Evolutionary conservation across 108 stramenopile genomes (phyloP).

Genomic region (Fragilaria radians): DNA sequence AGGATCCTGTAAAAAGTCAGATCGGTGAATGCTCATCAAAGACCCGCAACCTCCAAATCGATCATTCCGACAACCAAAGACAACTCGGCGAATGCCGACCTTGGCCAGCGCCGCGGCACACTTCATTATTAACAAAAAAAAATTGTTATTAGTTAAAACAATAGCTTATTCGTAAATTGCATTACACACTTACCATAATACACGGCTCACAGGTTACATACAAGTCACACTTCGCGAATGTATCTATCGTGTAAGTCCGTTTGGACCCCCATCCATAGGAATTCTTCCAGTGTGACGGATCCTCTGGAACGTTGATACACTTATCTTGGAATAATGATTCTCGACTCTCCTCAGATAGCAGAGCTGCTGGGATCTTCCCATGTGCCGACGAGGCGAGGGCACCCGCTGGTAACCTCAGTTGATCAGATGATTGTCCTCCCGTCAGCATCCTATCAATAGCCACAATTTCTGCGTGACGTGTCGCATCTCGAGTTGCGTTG

Average conservation of each 20-base stretch:
- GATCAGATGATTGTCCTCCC: conserved; percentile 51
- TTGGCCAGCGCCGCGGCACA: conserved; percentile 80
- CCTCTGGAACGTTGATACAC: conserved; percentile 46
- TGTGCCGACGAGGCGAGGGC: conserved; percentile 27
- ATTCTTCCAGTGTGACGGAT: conserved; percentile 47
- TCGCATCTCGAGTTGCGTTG: conserved; percentile 80
- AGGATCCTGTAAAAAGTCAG: conserved; percentile 21
- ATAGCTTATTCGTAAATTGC: conserved; percentile 1
- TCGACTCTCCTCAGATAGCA: conserved; percentile 9
- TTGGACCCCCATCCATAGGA: conserved; percentile 44
- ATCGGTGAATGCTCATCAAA: conserved; percentile 51
- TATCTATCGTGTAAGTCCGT: conserved; percentile 35
- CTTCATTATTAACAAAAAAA: conserved; percentile 6
- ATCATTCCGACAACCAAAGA: conserved; percentile 80
- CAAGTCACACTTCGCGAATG: conserved; percentile 45
- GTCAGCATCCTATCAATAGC: conserved; percentile 79
- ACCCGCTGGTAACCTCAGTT: conserved; percentile 39
- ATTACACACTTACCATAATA: conserved; percentile 50
- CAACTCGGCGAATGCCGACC: conserved; percentile 59
- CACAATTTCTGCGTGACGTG: conserved; percentile 79
- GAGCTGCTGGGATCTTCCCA: conserved; percentile 3
- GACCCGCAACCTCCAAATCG: conserved; percentile 83
- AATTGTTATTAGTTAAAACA: not conserved
- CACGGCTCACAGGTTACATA: conserved; percentile 89
- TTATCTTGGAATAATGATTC: conserved; percentile 25